These are phyloP conservation scores for cucumber (Cucumis sativus) DNA, from an alignment of 306 rosid species.

Conservation along the genomic window DNA sequence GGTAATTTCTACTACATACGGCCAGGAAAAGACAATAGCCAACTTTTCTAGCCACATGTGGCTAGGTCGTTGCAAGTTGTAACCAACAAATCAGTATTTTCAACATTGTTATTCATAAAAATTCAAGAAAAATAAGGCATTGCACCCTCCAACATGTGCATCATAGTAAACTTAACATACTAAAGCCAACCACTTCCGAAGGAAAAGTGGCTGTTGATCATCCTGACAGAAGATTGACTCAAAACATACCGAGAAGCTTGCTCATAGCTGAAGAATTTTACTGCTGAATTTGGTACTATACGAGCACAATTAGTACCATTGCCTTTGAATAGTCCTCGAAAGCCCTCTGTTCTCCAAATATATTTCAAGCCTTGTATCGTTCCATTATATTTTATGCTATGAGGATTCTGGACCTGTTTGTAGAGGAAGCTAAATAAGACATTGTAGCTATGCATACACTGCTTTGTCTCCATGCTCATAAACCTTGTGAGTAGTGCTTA, in stretches of 20 bases:
- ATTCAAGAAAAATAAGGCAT: neutral
- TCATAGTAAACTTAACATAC: neutral
- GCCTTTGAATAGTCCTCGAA: conserved; percentile 90
- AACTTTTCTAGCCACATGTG: neutral
- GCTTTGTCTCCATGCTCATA: neutral
- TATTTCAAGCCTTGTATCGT: conserved; percentile 86
- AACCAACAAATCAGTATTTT: neutral
- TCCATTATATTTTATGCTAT: conserved; percentile 83
- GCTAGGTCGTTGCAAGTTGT: neutral
- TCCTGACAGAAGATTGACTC: neutral
- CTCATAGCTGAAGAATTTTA: conserved; percentile 97
- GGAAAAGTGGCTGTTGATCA: neutral
- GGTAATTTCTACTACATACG: neutral
- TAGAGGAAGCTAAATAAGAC: conserved; percentile 7
- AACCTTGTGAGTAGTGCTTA: neutral
- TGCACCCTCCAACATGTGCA: neutral
- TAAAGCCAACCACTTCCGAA: neutral
- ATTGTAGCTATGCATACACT: neutral
- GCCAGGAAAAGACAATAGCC: neutral
- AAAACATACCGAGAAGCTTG: conserved; percentile 81
- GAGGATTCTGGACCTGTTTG: conserved; percentile 87
- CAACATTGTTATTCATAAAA: neutral
- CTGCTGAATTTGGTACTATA: conserved; percentile 92
- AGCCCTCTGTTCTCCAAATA: conserved; percentile 94
- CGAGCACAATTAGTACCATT: conserved; percentile 98